Base-by-base conservation (phyloP, 768 basidiomycete species). In the Phaffia australis region DNA sequence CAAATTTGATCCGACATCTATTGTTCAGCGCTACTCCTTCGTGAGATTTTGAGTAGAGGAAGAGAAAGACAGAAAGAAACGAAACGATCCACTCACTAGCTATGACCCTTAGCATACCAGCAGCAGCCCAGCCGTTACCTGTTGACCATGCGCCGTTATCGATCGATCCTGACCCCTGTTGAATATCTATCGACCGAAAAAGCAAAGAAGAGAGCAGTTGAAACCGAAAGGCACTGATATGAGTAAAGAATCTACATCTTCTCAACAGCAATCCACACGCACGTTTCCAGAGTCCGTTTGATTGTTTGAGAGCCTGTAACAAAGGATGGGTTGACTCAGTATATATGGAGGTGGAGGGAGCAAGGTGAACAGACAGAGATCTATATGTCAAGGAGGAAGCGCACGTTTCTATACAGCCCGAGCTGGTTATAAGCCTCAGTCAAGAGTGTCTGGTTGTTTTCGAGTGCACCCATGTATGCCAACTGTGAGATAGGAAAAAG, bases 121-220 rank as follows among this genome's bases (percentile, higher is more conserved):
- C 86, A 0, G 88, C 88, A 0, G 87, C 91, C 91, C 91, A 94
- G 2, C 79, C 90, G 65, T 92, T 91, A 0, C 89, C 89, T 4
- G 89, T 89, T 1, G 49, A 51, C 69, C 69, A 66, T 27, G 60
- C 63, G 25, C 23, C 32, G 3, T 47, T 32, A 49, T 49, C 55
- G 0, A 25, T 60, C 60, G 35, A 60, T 21, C 49, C 65, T 67
- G 49, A 23, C 16, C 29, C 73, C 71, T 25, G 86, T 82, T 88
- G 88, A 92, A 71, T 87, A 55, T 67, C 64, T 65, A n/a, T 5
- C 18, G 3, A 51, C 3, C 21, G 46, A 35, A 25, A 23, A 49
- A 51, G 21, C 30, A 30, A 35, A 15, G 32, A 46, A 52, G 32
- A 23, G 29, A 54, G 21, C n/a, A 32, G 4, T 5, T 2, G 18